Evolutionary conservation across 371 early-diverging fungal genomes (phyloP).

Genomic region (Mortierella sp.): DNA sequence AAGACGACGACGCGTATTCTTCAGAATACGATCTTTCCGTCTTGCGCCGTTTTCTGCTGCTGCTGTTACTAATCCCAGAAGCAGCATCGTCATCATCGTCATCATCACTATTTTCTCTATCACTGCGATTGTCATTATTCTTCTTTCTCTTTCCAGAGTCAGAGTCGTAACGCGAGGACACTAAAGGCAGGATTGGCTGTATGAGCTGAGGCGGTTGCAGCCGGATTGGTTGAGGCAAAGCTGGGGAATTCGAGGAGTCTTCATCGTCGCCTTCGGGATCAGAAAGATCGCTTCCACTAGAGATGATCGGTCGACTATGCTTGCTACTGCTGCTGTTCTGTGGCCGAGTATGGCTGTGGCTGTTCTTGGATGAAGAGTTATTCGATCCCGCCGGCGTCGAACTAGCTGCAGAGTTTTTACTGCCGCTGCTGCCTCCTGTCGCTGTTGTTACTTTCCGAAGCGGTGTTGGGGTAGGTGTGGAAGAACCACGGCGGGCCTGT

Average conservation of each 20-base stretch:
- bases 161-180: constrained; percentile 27
- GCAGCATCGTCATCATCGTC: constrained; percentile 17
- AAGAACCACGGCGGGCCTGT: constrained; percentile 38
- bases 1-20: constrained; percentile 41
- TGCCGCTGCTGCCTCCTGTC: background rate
- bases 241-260: constrained; percentile 2
- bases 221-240: constrained; percentile 32
- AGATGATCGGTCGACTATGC: constrained; percentile 21
- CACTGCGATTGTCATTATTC: constrained; percentile 11
- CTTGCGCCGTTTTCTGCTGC: constrained; percentile 32
- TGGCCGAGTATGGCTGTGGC: background rate
- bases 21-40: constrained; percentile 43
- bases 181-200: constrained; percentile 5
- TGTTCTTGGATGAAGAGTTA: constrained; percentile 12
- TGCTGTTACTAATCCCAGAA: constrained; percentile 4
- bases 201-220: constrained; percentile 44
- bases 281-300: constrained; percentile 50
- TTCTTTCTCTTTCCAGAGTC: constrained; percentile 34
- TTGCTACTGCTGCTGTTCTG: constrained; percentile 21
- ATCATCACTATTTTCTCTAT: constrained; percentile 10
- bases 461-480: constrained; percentile 34
- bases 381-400: constrained; percentile 12
- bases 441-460: constrained; percentile 29
- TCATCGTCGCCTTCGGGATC: constrained; percentile 35
- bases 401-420: constrained; percentile 15